These are phyloP conservation scores for Pulveroboletus frians DNA, from an alignment of 768 basidiomycete species.

Conservation along the genomic window DNA sequence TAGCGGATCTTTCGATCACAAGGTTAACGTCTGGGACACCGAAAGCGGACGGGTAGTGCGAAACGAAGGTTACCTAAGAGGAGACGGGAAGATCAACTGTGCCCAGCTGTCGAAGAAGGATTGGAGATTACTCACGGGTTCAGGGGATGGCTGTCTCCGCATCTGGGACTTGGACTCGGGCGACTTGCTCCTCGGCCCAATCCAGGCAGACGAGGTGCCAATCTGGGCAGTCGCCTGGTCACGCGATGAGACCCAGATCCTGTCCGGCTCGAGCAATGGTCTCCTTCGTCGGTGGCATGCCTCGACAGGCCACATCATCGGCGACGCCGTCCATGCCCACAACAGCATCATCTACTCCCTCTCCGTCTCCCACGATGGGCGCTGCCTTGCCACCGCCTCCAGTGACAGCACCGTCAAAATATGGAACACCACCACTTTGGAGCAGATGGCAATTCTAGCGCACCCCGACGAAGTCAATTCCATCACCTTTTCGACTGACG, in stretches of 20 bases:
- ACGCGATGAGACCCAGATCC: slow-evolving; percentile 25
- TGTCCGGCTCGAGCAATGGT: slow-evolving; percentile 23
- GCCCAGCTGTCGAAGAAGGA: slow-evolving; percentile 25
- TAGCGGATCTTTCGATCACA: slow-evolving; percentile 31
- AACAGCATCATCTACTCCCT: slow-evolving; percentile 25
- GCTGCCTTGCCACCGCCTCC: slow-evolving; percentile 26
- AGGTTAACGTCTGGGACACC: slow-evolving; percentile 28
- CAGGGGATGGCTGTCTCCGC: slow-evolving; percentile 26
- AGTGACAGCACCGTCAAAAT: slow-evolving; percentile 27
- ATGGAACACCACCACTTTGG: slow-evolving; percentile 26
- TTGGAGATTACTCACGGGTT: slow-evolving; percentile 26
- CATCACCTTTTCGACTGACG: slow-evolving; percentile 28
- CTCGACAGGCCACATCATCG: slow-evolving; percentile 18
- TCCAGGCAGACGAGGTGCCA: slow-evolving; percentile 17
- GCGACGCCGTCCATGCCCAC: slow-evolving; percentile 22
- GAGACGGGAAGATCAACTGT: slow-evolving; percentile 25
- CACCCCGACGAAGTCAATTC: slow-evolving; percentile 28
- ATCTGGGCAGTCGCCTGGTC: slow-evolving; percentile 30
- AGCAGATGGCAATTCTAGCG: slow-evolving; percentile 19
- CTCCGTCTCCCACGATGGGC: slow-evolving; percentile 25
- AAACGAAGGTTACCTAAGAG: slow-evolving; percentile 19
- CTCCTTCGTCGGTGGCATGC: slow-evolving; percentile 23
- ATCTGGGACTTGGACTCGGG: slow-evolving; percentile 28
- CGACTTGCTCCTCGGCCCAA: slow-evolving; percentile 23
- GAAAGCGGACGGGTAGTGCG: slow-evolving; percentile 22